These are phyloP conservation scores for Coemansia sp. DNA, from an alignment of 192 early-diverging fungal species.

Conservation along the genomic window DNA sequence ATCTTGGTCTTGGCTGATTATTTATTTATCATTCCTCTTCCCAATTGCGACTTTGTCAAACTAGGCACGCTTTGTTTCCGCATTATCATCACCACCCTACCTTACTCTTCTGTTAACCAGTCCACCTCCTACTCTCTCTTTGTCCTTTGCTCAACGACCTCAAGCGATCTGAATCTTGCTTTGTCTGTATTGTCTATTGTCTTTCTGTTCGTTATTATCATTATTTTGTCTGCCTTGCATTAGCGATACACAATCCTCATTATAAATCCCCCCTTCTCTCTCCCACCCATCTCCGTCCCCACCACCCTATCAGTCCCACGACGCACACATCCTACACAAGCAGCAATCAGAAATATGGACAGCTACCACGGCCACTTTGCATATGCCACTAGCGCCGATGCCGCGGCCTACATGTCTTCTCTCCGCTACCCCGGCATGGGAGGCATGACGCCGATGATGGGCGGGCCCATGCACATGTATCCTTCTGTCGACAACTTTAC, in stretches of 20 bases:
- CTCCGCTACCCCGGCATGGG: slow-evolving; percentile 31
- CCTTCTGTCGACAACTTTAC: slow-evolving; percentile 3
- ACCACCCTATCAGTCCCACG: not conserved
- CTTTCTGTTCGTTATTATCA: not conserved
- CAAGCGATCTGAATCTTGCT: not conserved
- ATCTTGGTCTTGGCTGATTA: no score
- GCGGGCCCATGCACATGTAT: slow-evolving; percentile 23
- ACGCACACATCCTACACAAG: not conserved
- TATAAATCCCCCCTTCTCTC: no score
- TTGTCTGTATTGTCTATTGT: not conserved
- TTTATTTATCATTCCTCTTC: not conserved
- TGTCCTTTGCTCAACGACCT: not conserved
- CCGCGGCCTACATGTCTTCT: slow-evolving; percentile 28
- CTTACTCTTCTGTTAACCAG: no score
- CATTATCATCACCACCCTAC: no score
- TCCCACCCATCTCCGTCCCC: not conserved
- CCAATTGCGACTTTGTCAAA: no score
- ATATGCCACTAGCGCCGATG: slow-evolving; percentile 43
- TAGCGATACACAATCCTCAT: not conserved
- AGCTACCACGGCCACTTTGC: slow-evolving; percentile 49
- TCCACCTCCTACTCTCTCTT: no score
- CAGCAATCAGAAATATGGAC: slow-evolving; percentile 26
- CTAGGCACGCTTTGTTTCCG: no score
- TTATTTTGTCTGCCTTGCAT: slow-evolving; percentile 6
- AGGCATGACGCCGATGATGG: slow-evolving; percentile 37